A percentile compares a stretch with the other conserved stretches of the same genome.
Conservation (phyloP, 495 filamentous ascomycete species). For the Echria macrotheca region DNA sequence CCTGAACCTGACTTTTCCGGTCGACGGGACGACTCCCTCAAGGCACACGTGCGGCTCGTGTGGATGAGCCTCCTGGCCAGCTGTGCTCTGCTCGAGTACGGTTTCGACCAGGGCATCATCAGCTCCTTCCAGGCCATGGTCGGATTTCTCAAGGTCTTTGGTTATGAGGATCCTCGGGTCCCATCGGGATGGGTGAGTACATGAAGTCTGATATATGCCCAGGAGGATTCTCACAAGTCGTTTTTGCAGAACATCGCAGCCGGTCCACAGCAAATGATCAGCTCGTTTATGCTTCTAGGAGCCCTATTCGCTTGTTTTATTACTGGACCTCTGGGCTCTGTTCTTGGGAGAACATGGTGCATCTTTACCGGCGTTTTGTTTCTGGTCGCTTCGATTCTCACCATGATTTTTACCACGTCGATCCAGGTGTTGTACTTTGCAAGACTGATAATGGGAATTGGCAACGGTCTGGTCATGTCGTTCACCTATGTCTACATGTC, state of each 20-base stretch:
- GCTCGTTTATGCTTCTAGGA: slow-evolving; percentile 11
- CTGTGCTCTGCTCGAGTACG: slow-evolving; percentile 11
- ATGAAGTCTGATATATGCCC: no score
- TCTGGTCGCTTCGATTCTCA: background rate
- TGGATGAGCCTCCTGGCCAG: slow-evolving; percentile 8
- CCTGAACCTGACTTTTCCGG: background rate
- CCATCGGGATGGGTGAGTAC: slow-evolving; percentile 5
- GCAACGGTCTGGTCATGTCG: slow-evolving; percentile 8
- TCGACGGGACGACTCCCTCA: slow-evolving; percentile 2
- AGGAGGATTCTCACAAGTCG: no score
- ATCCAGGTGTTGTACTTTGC: slow-evolving; percentile 3
- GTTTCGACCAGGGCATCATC: slow-evolving; percentile 9
- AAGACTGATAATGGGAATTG: slow-evolving; percentile 6
- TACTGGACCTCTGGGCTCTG: slow-evolving; percentile 7
- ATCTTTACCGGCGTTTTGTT: background rate
- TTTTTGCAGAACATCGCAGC: slow-evolving; percentile 4
- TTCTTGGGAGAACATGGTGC: background rate
- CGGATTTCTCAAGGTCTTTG: slow-evolving; percentile 12
- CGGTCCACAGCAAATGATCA: slow-evolving; percentile 8
- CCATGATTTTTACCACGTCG: slow-evolving; percentile 6
- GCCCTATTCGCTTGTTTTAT: slow-evolving; percentile 5
- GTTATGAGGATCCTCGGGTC: slow-evolving; percentile 6
- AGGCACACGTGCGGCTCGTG: slow-evolving; percentile 5
- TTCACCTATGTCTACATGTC: slow-evolving; percentile 9
- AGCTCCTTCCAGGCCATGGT: slow-evolving; percentile 13